Percentiles rank a stretch among this genome's conserved stretches.
Evolutionary conservation across 805 yeast genomes (phyloP).

Genomic region (Saturnispora silvae): DNA sequence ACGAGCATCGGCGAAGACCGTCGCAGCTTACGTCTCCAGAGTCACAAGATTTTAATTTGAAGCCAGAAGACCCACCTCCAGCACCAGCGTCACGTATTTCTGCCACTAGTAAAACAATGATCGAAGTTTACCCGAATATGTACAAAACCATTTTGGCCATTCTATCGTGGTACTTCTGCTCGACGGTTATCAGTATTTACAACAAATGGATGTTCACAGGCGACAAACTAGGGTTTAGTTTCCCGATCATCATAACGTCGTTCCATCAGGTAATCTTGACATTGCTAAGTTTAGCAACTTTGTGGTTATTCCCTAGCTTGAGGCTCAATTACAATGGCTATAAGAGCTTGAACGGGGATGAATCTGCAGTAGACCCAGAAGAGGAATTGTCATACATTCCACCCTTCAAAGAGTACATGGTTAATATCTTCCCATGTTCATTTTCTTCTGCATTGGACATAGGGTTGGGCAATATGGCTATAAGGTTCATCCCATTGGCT

Average conservation of each 20-base stretch:
- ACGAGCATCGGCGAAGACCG: background rate
- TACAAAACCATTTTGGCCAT: slow-evolving; percentile 22
- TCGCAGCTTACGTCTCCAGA: background rate
- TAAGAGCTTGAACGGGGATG: slow-evolving; percentile 4
- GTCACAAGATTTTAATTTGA: background rate
- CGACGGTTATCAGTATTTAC: slow-evolving; percentile 63
- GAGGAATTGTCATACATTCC: slow-evolving; percentile 15
- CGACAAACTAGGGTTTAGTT: slow-evolving; percentile 61
- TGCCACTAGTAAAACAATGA: too few relatives aligned
- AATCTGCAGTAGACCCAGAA: too few relatives aligned
- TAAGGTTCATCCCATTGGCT: slow-evolving; percentile 67
- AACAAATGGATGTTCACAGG: slow-evolving; percentile 96
- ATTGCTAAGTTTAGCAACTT: slow-evolving; percentile 35
- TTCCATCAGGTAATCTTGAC: slow-evolving; percentile 72
- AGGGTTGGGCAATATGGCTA: slow-evolving; percentile 81
- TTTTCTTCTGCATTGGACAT: slow-evolving; percentile 87
- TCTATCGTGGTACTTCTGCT: slow-evolving; percentile 52
- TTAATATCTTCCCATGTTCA: slow-evolving; percentile 71
- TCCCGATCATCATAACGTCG: slow-evolving; percentile 77
- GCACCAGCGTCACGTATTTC: background rate
- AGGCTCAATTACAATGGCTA: slow-evolving; percentile 27
- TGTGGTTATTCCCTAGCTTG: slow-evolving; percentile 38
- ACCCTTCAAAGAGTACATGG: slow-evolving; percentile 32
- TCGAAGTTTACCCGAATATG: slow-evolving; percentile 20
- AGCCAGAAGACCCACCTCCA: background rate